phyloP scores from a whole-genome alignment of 2,329 filamentous ascomycete genomes.

The Beauveria sp. region DNA sequence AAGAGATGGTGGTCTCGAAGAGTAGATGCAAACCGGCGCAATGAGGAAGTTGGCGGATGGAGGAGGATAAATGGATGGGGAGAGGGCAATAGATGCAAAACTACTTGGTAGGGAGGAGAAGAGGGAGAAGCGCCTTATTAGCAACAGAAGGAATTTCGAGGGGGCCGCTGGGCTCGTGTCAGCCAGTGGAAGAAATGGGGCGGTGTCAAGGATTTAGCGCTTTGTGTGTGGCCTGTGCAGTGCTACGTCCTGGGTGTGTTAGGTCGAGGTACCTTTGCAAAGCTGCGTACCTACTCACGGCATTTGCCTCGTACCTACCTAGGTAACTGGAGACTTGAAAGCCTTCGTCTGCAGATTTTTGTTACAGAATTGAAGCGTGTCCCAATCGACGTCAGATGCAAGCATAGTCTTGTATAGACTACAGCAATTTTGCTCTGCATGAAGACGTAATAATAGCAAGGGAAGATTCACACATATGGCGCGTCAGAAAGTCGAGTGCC shows the following conservation, averaged over 20 bases:
- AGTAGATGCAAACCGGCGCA: constrained; percentile 1
- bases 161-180: constrained; percentile 6
- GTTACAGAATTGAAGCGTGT: not conserved
- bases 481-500: not conserved
- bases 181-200: constrained; percentile 6
- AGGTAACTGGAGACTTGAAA: not conserved
- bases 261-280: not conserved
- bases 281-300: not conserved
- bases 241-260: not conserved
- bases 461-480: not conserved
- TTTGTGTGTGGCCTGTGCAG: constrained; percentile 14
- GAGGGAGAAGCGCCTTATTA: constrained; percentile 14
- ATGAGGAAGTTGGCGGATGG: constrained; percentile 11
- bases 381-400: not conserved
- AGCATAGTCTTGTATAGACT: not conserved
- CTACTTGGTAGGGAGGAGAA: constrained; percentile 16
- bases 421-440: not conserved
- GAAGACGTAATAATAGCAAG: not conserved
- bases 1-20: not conserved
- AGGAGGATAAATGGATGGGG: constrained; percentile 14
- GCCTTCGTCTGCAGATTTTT: too few species aligned
- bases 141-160: constrained; percentile 18
- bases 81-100: constrained; percentile 13
- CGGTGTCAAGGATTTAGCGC: constrained; percentile 13
- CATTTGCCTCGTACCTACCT: not conserved